Conservation (phyloP, 352 stramenopile species). For the Phytophthora ramorum region DNA sequence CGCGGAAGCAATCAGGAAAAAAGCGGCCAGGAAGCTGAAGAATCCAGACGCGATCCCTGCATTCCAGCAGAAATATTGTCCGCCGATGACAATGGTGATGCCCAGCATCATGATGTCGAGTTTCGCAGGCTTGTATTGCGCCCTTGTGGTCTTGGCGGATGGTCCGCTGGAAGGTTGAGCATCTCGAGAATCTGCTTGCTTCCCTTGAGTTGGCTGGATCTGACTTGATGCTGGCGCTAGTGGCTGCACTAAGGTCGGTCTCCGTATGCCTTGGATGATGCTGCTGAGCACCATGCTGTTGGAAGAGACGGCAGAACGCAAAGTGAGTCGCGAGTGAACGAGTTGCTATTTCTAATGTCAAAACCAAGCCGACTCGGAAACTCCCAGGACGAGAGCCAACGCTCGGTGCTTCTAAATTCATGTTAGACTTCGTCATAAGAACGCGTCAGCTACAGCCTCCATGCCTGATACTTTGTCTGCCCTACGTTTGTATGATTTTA, state of each 20-base stretch:
- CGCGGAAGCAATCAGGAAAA: slow-evolving; percentile 40
- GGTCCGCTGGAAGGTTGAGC: neutral
- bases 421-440: neutral
- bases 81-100: slow-evolving; percentile 60
- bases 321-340: neutral
- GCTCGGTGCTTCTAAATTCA: neutral
- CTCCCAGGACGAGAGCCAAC: neutral
- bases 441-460: too few species aligned
- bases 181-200: neutral
- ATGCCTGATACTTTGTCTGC: too few species aligned
- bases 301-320: neutral
- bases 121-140: slow-evolving; percentile 32
- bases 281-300: neutral
- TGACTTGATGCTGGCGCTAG: neutral
- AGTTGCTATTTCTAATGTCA: neutral
- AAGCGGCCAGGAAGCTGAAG: slow-evolving; percentile 46
- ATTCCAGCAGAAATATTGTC: slow-evolving; percentile 66
- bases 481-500: too few species aligned
- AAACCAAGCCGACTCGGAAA: neutral
- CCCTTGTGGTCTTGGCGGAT: neutral
- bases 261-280: neutral
- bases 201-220: neutral
- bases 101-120: slow-evolving; percentile 55
- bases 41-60: slow-evolving; percentile 44
- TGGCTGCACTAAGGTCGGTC: neutral